phyloP scores from a whole-genome alignment of 305 asterid genomes.

The Rubia peregrina region DNA sequence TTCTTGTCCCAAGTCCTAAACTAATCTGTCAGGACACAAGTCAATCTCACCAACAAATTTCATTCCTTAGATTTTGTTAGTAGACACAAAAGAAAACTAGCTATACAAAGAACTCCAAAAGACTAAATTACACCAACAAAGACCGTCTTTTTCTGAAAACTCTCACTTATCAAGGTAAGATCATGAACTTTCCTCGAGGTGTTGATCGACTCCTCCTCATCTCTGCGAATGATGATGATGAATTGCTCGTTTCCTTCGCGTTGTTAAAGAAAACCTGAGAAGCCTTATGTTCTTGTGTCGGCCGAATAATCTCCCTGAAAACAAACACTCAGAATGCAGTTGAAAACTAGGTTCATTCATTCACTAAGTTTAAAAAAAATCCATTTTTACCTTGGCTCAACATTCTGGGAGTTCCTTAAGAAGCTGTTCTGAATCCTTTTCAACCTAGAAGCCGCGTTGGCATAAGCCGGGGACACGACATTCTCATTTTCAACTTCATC shows the following conservation, averaged over 20 bases:
- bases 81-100: constrained; percentile 4
- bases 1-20: background rate
- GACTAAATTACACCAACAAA: constrained; percentile 13
- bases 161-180: constrained; percentile 22
- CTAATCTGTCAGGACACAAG: background rate
- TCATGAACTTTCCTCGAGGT: constrained; percentile 35
- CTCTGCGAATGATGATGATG: constrained; percentile 42
- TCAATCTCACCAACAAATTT: constrained; percentile 14
- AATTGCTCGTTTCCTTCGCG: constrained; percentile 30
- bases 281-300: constrained; percentile 34
- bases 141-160: constrained; percentile 4
- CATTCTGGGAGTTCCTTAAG: constrained; percentile 55
- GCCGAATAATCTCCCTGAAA: constrained; percentile 40
- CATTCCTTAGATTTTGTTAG: constrained; percentile 8
- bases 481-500: constrained; percentile 52
- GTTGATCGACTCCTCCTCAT: constrained; percentile 41
- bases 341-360: background rate
- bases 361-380: background rate
- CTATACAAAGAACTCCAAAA: constrained; percentile 24
- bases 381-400: constrained; percentile 52
- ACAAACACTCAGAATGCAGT: background rate
- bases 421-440: constrained; percentile 43
- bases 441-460: constrained; percentile 23
- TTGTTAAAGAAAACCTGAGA: constrained; percentile 19
- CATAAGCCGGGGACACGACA: constrained; percentile 26